Base-by-base conservation (phyloP, 2,329 filamentous ascomycete species). In the Monascus ruber region DNA sequence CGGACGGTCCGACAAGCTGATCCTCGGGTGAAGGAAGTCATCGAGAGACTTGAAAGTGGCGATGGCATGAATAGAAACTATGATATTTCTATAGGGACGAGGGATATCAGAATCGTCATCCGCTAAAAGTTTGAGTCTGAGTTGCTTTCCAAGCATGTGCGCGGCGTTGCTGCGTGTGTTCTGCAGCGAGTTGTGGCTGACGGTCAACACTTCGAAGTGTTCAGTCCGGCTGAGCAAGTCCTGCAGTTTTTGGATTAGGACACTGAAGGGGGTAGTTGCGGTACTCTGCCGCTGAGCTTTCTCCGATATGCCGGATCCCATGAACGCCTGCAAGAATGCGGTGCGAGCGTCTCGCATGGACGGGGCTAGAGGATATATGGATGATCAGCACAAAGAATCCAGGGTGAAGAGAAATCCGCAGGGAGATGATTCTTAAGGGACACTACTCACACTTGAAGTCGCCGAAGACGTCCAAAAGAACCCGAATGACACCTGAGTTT, bases 51-150 rank as follows among this genome's bases (percentile, higher is more conserved):
- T 96, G 69, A 98, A 96, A 0, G 88, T 96, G 2, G 91, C 89
- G 54, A 98, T 96, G 10, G 91, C 91, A 59, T 98, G 91, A 41
- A 98, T 98, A 0, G 87, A 94, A 1, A 98, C 91, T 83, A 95
- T 95, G 46, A 98, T 93, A 49, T 89, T 94, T 24, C 85, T 77
- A 57, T 94, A 96, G 0, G 82, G 73, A 29, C 80, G 75, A 11
- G 91, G 91, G 43, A 98, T 91, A 36, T 91, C 85, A 1, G 87
- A 89, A 35, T 88, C 82, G 2, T 64, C 88, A 49, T 94, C 88
- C 1, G 91, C 89, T 31, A 88, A 76, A 28, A 98, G 72, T 51
- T 86, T 88, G 34, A 98, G 74, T 28, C 89, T 79, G 28, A 98
- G 81, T 55, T 98, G 91, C 60, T 96, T 96, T 4, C 87, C 88